Base-by-base conservation (phyloP, 257 asterid genomes). In the Solanum sitiens region DNA sequence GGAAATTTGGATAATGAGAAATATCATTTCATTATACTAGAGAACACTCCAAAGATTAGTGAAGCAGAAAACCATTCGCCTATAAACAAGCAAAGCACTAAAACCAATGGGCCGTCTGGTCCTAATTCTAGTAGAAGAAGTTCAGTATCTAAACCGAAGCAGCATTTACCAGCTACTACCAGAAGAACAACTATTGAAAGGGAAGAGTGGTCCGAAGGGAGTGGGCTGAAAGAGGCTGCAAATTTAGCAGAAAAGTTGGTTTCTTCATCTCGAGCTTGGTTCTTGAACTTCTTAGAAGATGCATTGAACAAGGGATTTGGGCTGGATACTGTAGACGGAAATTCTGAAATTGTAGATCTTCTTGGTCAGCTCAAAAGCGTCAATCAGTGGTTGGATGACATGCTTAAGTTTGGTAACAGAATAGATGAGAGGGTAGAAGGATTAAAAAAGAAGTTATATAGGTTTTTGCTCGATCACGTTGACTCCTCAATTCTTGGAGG, bases 311-410 rank as follows among this genome's bases (percentile, higher is more conserved):
- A 87, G 47, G 91, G 92, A n/a, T 91, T 93, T 82, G 93, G 93
- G 87, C 85, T 85, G 89, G 90, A 45, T 14, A 89, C 47, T 2
- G 86, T 85, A 35, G 94, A 89, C 7, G 92, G 83, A n/a, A 72
- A 80, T 75, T 89, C 94, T 61, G 93, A 93, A 86, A 88, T 91
- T 37, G 90, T 90, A 9, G 72, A 76, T 61, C 93, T 95, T 89
- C 95, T 96, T 33, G 96, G 98, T 83, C 99, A 95, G 73, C 96
- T 97, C 59, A 94, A 94, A 91, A 88, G 97, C 88, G 94, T 95
- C 80, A 92, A 94, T 87, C 91, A 85, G 72, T 97, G 99, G 99
- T 85, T 97, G 89, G 98, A 95, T 83, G 95, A 93, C 72, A 91
- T 94, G 0, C 89, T 88, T 63, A 77, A 88, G 13, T 88, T 75